Base-by-base conservation (phyloP, 768 basidiomycete species). In the Solioccasus polychromus region DNA sequence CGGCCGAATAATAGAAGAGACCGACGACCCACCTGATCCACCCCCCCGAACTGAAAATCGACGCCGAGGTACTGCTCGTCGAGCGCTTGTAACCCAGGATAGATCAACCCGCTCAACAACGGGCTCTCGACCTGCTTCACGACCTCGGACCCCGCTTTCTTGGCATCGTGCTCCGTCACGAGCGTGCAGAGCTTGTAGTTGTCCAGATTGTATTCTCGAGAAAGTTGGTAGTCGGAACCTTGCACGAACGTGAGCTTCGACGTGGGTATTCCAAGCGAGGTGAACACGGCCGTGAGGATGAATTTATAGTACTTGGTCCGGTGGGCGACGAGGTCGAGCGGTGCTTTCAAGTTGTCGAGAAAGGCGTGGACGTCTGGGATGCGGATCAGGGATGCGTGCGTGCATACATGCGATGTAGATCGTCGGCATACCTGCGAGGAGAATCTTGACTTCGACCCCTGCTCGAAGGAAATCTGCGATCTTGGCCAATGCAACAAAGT, bases 91-190 rank as follows among this genome's bases (percentile, higher is more conserved):
- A 99, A 68, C 30, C 94, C 93, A 1, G 96, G 96, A 76, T 99
- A 98, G 45, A 99, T 77, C 50, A 98, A 67, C 2, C 93, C 93
- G 51, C 91, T 92, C 43, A 99, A 72, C 39, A 94, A 71, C 1
- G 93, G 89, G 59, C 86, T 92, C 50, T 92, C 89, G 5, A 94
- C 89, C 67, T 97, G 95, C 67, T 98, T 98, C 55, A 99, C 96
- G 45, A 98, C 96, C 64, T 98, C 96, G 2, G 96, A 94, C 5
- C 96, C 96, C 0, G 96, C 96, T 67, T 96, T 96, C 66, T 95
- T 95, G 20, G 95, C 92, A 55, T 98, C 96, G 66, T 95, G 93
- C 56, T 97, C 92, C 2, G 91, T 82, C 17, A 95, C 92, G 48
- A 82, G 85, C n/a, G 94, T 82, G 57, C 86, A 89, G 39, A 98